These are phyloP conservation scores for Venturia oleaginea DNA, from an alignment of 2,329 filamentous ascomycete species.

Conservation along the genomic window DNA sequence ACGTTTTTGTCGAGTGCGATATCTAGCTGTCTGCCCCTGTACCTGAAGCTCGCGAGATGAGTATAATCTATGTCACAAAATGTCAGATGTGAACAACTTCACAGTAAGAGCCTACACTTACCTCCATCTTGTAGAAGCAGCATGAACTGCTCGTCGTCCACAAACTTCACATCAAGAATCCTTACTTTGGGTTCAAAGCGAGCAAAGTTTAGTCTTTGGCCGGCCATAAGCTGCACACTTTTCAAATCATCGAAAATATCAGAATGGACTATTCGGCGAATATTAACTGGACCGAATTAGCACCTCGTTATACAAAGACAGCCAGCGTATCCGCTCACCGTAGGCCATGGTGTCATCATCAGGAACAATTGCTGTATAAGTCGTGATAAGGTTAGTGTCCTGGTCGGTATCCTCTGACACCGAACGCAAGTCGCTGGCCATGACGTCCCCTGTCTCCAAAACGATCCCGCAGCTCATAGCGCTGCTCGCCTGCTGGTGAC, in stretches of 20 bases:
- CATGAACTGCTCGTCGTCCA: constrained; percentile 53
- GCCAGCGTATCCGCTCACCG: background rate
- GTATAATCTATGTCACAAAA: constrained; percentile 22
- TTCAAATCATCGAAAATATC: constrained; percentile 34
- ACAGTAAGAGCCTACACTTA: constrained; percentile 17
- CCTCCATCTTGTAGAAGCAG: constrained; percentile 42
- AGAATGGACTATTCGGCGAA: constrained; percentile 27
- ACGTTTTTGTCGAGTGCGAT: background rate
- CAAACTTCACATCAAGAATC: constrained; percentile 59
- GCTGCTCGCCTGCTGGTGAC: constrained; percentile 43
- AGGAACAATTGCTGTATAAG: constrained; percentile 16
- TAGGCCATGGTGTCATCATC: background rate
- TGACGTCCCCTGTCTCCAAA: constrained; percentile 32
- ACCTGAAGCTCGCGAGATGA: constrained; percentile 25
- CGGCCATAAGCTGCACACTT: constrained; percentile 21
- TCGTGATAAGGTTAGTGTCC: constrained; percentile 26
- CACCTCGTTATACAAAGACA: background rate
- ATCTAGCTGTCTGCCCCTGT: constrained; percentile 7
- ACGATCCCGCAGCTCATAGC: constrained; percentile 57
- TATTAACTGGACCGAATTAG: constrained; percentile 16
- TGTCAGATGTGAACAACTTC: constrained; percentile 11
- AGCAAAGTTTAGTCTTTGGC: constrained; percentile 46
- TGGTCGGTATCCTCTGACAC: constrained; percentile 32
- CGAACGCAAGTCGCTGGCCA: constrained; percentile 50
- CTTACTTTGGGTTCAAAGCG: constrained; percentile 21